phyloP scores from a whole-genome alignment of 352 stramenopile genomes.

The Globisporangium nagaii region DNA sequence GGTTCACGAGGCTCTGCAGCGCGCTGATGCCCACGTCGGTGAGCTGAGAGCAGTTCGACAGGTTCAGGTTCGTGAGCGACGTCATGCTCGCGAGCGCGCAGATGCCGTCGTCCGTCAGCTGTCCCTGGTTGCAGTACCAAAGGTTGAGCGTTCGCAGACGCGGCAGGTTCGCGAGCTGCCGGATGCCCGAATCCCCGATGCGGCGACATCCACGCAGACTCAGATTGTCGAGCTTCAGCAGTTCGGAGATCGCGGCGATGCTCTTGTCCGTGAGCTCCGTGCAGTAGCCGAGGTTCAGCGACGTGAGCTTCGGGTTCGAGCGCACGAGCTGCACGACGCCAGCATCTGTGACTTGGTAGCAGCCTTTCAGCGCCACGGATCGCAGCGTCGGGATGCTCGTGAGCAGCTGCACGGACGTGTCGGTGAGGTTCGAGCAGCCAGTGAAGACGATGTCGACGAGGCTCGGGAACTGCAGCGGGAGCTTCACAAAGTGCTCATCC shows the following conservation, averaged over 20 bases:
- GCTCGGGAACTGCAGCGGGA: slow-evolving; percentile 43
- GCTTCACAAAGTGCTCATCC: slow-evolving; percentile 34
- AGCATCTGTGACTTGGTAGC: slow-evolving; percentile 52
- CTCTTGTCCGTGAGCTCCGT: slow-evolving; percentile 63
- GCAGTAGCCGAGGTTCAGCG: slow-evolving; percentile 75
- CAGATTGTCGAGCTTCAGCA: slow-evolving; percentile 41
- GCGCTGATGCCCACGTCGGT: slow-evolving; percentile 51
- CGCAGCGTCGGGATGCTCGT: slow-evolving; percentile 27
- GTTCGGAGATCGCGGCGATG: slow-evolving; percentile 34
- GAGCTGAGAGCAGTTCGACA: slow-evolving; percentile 78
- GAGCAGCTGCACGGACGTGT: slow-evolving; percentile 38
- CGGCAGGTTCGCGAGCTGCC: slow-evolving; percentile 26
- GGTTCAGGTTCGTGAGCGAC: slow-evolving; percentile 63
- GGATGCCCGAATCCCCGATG: slow-evolving; percentile 50
- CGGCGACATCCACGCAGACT: slow-evolving; percentile 58
- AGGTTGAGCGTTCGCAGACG: slow-evolving; percentile 57
- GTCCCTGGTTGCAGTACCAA: slow-evolving; percentile 79
- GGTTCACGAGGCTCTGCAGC: slow-evolving; percentile 45
- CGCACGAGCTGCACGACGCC: slow-evolving; percentile 11
- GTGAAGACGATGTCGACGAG: slow-evolving; percentile 55
- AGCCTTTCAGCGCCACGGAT: slow-evolving; percentile 58
- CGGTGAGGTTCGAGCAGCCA: slow-evolving; percentile 51
- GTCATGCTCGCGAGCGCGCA: slow-evolving; percentile 33
- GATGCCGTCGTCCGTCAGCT: slow-evolving; percentile 63
- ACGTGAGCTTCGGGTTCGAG: slow-evolving; percentile 31